These are phyloP conservation scores for Thecaphora thlaspeos DNA, from an alignment of 1,284 basidiomycete species.

Conservation along the genomic window DNA sequence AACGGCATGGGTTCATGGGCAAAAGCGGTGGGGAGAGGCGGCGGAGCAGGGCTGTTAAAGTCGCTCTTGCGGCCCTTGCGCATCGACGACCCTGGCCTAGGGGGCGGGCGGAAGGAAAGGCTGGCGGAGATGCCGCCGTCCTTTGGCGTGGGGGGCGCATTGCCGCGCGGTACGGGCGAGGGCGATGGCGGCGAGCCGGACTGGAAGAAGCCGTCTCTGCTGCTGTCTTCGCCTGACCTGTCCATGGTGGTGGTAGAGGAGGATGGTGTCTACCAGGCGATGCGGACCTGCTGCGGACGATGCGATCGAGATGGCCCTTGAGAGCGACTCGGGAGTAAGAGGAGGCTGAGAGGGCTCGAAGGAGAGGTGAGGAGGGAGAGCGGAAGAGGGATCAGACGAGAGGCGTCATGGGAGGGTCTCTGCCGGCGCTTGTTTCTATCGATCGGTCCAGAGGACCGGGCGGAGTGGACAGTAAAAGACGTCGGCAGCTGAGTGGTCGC, in stretches of 20 bases:
- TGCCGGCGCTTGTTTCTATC: too few relatives aligned
- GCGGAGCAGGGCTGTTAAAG: slow-evolving; percentile 33
- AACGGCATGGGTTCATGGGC: slow-evolving; percentile 15
- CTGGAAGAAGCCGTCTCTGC: slow-evolving; percentile 34
- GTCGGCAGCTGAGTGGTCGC: too few relatives aligned
- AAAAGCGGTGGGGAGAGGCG: slow-evolving; percentile 24
- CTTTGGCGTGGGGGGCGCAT: slow-evolving; percentile 29
- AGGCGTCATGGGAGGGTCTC: too few relatives aligned
- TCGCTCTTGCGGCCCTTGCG: slow-evolving; percentile 39
- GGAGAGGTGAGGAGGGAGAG: too few relatives aligned
- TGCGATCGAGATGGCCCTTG: too few relatives aligned
- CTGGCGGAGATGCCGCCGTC: slow-evolving; percentile 20
- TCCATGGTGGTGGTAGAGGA: slow-evolving; percentile 29
- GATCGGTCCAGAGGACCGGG: too few relatives aligned
- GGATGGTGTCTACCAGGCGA: too few relatives aligned
- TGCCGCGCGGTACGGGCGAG: slow-evolving; percentile 21
- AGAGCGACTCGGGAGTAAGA: too few relatives aligned
- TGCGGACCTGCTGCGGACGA: too few relatives aligned
- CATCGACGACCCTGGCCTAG: slow-evolving; percentile 34
- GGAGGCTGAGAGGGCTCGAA: too few relatives aligned
- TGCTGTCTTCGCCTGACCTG: slow-evolving; percentile 21
- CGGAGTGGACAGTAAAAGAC: too few relatives aligned
- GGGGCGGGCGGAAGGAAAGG: slow-evolving; percentile 34
- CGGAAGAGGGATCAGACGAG: too few relatives aligned
- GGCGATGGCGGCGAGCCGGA: slow-evolving; percentile 31